Evolutionary conservation across 1,284 basidiomycete species (phyloP), one percentile per base, ranked within the genome.

Genomic region (Xerocomus amazonicus): DNA sequence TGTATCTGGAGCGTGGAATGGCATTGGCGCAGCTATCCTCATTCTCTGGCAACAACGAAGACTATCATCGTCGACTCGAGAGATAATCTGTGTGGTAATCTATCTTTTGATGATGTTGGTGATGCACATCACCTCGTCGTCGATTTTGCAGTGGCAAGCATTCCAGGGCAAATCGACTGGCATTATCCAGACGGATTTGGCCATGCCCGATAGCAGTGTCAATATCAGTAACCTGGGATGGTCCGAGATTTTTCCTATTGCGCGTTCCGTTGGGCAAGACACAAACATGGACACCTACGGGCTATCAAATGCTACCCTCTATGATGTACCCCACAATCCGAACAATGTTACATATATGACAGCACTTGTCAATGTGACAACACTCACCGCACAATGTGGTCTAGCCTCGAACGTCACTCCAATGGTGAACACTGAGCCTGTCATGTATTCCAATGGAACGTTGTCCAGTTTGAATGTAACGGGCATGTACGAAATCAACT

Each of bases 61-160:
- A 12, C n/a, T 55, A 19, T 7, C 16, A 0, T 52, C 61, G 1
- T 40, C 51, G 4, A 41, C 45, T 0, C 45, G 3, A 3, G 8
- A 31, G 7, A 19, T 52, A 3, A 5, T 51, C 17, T 53, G 12
- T 3, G 29, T 2, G 6, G 4, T 60, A 60, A 17, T 26, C 59
- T 16, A 6, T 32, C 6, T 51, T 33, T 14, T 6, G 12, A 34
- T n/a, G 33, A 50, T 60, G 13, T 40, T 52, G 3, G 35, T 35
- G 7, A 27, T 60, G 6, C 59, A 60, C 31, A 52, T 63, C 12
- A 13, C 54, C 13, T 61, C 59, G 0, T 48, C 61, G 0, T 58
- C 61, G 1, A 19, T 63, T 35, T 39, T 60, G 3, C 50, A 61
- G 40, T 59, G 59, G 0, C 43, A 60, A 32, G 17, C 48, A 2